These are phyloP conservation scores for Penicillium thymicola DNA, from an alignment of 2,329 filamentous ascomycete species.

Conservation along the genomic window DNA sequence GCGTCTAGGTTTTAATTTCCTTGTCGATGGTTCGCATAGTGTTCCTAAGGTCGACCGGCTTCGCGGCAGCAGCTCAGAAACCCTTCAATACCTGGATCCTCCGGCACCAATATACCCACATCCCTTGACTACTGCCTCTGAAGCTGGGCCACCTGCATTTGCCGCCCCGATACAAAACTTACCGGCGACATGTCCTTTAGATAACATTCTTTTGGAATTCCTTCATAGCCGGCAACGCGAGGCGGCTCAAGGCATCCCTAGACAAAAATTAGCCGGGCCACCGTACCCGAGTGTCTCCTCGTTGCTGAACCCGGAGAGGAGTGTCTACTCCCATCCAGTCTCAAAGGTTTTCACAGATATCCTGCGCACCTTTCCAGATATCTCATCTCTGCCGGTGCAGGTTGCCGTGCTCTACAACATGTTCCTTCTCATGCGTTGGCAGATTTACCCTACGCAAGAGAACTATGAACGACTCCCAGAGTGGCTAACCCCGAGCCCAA, in stretches of 20 bases:
- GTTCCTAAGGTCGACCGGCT: conserved; percentile 52
- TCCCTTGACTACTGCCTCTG: conserved; percentile 22
- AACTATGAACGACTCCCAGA: conserved; percentile 75
- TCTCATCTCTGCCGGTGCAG: conserved; percentile 74
- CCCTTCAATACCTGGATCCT: conserved; percentile 19
- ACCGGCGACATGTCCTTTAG: conserved; percentile 70
- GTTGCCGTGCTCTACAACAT: conserved; percentile 79
- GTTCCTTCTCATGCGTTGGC: conserved; percentile 85
- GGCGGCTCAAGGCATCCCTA: conserved; percentile 63
- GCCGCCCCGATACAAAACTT: conserved; percentile 56
- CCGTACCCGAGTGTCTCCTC: conserved; percentile 76
- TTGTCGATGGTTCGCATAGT: conserved; percentile 61
- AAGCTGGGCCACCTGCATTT: conserved; percentile 33
- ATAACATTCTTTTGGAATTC: conserved; percentile 76
- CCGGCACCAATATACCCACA: conserved; percentile 25
- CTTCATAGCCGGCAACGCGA: conserved; percentile 64
- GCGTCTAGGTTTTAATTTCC: conserved; percentile 68
- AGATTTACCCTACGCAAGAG: conserved; percentile 72
- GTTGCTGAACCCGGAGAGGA: conserved; percentile 67
- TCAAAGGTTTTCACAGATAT: conserved; percentile 86
- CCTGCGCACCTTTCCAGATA: conserved; percentile 75
- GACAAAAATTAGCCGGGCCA: conserved; percentile 68
- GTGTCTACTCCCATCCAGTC: conserved; percentile 66
- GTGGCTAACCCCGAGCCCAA: conserved; percentile 65
- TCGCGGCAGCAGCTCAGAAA: conserved; percentile 27